Evolutionary conservation across 1,139 yeast genomes (phyloP).

Genomic region (Candida buenavistaensis): DNA sequence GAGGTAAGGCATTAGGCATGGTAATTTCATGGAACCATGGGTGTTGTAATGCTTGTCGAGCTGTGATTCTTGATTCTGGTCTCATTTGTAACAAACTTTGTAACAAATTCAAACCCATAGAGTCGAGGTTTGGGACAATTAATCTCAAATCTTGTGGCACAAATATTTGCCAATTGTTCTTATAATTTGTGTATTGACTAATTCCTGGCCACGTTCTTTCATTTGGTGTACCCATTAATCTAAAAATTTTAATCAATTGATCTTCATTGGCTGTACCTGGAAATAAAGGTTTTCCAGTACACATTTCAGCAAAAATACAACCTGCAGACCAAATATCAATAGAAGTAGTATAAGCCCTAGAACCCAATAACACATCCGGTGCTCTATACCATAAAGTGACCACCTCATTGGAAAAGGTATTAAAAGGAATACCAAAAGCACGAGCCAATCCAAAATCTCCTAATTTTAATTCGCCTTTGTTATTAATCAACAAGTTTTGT

Average conservation of each 20-base stretch:
- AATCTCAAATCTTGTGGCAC: slow-evolving; percentile 82
- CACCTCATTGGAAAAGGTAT: slow-evolving; percentile 95
- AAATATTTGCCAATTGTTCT: slow-evolving; percentile 73
- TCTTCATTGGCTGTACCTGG: slow-evolving; percentile 97
- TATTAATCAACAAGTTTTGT: slow-evolving; percentile 83
- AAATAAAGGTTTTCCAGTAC: slow-evolving; percentile 94
- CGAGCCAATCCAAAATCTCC: slow-evolving; percentile 99
- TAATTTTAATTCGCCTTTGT: slow-evolving; percentile 85
- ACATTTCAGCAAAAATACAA: slow-evolving; percentile 96
- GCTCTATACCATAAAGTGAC: slow-evolving; percentile 99
- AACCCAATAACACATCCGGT: slow-evolving; percentile 94
- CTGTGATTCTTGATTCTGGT: slow-evolving; percentile 89
- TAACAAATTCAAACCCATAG: slow-evolving; percentile 76
- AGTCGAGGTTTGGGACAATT: slow-evolving; percentile 76
- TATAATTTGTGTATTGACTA: slow-evolving; percentile 80
- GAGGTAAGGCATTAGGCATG: slow-evolving; percentile 39
- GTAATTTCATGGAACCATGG: slow-evolving; percentile 91
- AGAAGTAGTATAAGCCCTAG: slow-evolving; percentile 91
- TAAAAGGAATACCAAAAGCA: slow-evolving; percentile 97
- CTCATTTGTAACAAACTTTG: slow-evolving; percentile 81
- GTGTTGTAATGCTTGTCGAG: slow-evolving; percentile 89
- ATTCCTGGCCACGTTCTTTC: slow-evolving; percentile 97
- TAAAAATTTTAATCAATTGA: slow-evolving; percentile 83
- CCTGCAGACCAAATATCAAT: slow-evolving; percentile 99
- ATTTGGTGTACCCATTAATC: slow-evolving; percentile 94